Evolutionary conservation across 2,329 filamentous ascomycete genomes (phyloP).

Genomic region (Rutstroemia sp.): DNA sequence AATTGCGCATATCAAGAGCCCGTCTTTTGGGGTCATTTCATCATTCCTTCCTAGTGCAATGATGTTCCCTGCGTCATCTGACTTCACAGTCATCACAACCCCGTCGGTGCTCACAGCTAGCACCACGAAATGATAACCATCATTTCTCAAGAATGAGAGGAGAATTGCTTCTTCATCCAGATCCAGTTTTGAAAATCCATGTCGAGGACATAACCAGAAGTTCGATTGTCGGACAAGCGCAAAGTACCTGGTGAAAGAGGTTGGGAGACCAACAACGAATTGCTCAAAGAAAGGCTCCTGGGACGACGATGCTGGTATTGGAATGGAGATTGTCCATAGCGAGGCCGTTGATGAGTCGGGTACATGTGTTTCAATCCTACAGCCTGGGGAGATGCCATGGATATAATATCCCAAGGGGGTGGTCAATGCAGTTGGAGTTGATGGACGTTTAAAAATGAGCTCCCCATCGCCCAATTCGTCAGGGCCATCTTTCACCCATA

Average conservation of each 20-base stretch:
- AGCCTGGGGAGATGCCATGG: neutral
- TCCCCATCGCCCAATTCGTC: neutral
- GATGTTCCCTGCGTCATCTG: slow-evolving; percentile 6
- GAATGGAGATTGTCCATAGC: neutral
- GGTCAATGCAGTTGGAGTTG: no score
- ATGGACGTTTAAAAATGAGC: neutral
- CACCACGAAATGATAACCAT: slow-evolving; percentile 11
- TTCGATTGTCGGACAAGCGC: neutral
- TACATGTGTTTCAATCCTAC: neutral
- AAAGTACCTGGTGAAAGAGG: neutral
- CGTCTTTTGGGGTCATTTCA: neutral
- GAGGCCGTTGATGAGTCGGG: neutral
- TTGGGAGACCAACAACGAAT: neutral
- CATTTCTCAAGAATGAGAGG: slow-evolving; percentile 8
- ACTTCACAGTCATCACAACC: slow-evolving; percentile 3
- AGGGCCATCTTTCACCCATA: neutral
- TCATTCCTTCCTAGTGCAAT: slow-evolving; percentile 8
- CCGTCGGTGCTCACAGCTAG: slow-evolving; percentile 12
- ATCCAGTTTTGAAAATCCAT: neutral
- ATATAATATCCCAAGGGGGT: neutral
- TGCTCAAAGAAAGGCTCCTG: neutral
- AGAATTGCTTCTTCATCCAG: slow-evolving; percentile 11
- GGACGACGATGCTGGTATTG: neutral
- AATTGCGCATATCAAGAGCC: slow-evolving; percentile 4
- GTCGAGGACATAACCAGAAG: slow-evolving; percentile 1